Base-by-base conservation (phyloP, 2,329 filamentous ascomycete species). In the Dendrostoma leiphaemia region DNA sequence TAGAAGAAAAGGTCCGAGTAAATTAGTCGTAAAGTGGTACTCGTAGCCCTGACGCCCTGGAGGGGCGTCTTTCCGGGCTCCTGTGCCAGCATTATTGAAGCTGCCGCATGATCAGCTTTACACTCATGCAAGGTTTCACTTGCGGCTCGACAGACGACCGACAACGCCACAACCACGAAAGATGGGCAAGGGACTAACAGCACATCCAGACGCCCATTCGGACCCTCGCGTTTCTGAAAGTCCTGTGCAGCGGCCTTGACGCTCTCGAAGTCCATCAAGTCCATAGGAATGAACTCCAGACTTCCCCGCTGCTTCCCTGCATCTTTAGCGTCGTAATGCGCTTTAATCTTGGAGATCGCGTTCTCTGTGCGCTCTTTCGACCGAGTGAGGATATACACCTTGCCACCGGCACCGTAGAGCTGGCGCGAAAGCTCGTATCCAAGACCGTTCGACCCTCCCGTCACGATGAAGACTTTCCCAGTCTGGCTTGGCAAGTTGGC, bases 301-400 rank as follows among this genome's bases (percentile, higher is more conserved):
- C 50, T 57, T 12, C 61, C 62, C 4, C 37, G 45, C 24, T 41
- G 37, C 5, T 29, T 32, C 24, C 17, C 32, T 6, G 24, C 21
- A 9, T 54, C 43, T 26, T 49, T 17, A 1, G n/a, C 51, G 0
- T 48, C 29, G 40, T 62, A 60, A 8, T 54, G 35, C 8, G 57
- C 51, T 34, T 60, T 24, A 13, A 63, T 63, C 15, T 52, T 54
- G 26, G 52, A n/a, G 4, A 62, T 61, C 15, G 63, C 62, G 1
- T 56, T 53, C 15, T 62, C 54, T 13, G 54, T 56, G 13, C 59
- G 56, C 31, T 61, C 57, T 24, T 55, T 57, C 6, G 62, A 62
- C 41, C 79, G 74, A 2, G 72, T 74, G 2, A 77, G 75, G 29
- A 82, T 63, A 61, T 81, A 81, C 19, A 82, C 73, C 7, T 70